A percentile compares a stretch with the other conserved stretches of the same genome.
These are phyloP conservation scores for Polyporus arcularius DNA, from an alignment of 768 basidiomycete genomes.

Conservation along the genomic window DNA sequence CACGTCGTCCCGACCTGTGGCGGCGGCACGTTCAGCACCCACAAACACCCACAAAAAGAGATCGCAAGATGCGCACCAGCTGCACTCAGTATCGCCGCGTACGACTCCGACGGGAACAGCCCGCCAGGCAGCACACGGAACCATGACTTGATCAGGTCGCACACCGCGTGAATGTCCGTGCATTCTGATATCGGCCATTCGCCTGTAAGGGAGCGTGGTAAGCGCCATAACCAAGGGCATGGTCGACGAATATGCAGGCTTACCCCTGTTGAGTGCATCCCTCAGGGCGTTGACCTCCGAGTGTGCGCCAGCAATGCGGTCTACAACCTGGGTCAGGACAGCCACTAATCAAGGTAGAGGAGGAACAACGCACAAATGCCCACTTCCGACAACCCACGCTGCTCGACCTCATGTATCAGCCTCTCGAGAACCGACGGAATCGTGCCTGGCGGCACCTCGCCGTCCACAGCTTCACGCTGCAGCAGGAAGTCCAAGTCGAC, in stretches of 20 bases:
- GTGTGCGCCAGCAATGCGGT: slow-evolving; percentile 80
- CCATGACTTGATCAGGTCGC: slow-evolving; percentile 85
- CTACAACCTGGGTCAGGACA: slow-evolving; percentile 37
- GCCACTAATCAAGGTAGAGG: background rate
- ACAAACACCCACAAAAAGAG: background rate
- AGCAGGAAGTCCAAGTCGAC: slow-evolving; percentile 73
- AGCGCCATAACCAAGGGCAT: background rate
- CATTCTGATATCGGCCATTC: slow-evolving; percentile 57
- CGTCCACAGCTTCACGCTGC: slow-evolving; percentile 58
- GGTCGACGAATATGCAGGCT: slow-evolving; percentile 1
- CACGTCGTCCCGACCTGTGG: slow-evolving; percentile 46
- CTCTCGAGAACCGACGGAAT: slow-evolving; percentile 67
- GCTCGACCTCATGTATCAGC: slow-evolving; percentile 71
- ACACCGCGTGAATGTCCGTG: slow-evolving; percentile 80
- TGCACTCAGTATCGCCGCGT: slow-evolving; percentile 67
- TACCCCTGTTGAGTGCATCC: slow-evolving; percentile 76
- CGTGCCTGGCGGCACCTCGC: slow-evolving; percentile 52
- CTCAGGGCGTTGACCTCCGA: slow-evolving; percentile 69
- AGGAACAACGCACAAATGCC: slow-evolving; percentile 68
- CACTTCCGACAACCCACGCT: slow-evolving; percentile 75
- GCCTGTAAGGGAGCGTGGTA: slow-evolving; percentile 35
- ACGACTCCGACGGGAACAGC: slow-evolving; percentile 69
- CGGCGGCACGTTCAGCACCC: background rate
- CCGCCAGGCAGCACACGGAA: slow-evolving; percentile 82
- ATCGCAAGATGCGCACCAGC: slow-evolving; percentile 48